These are phyloP conservation scores for Globisporangium apiculatum DNA, from an alignment of 352 stramenopile genomes.

Conservation along the genomic window DNA sequence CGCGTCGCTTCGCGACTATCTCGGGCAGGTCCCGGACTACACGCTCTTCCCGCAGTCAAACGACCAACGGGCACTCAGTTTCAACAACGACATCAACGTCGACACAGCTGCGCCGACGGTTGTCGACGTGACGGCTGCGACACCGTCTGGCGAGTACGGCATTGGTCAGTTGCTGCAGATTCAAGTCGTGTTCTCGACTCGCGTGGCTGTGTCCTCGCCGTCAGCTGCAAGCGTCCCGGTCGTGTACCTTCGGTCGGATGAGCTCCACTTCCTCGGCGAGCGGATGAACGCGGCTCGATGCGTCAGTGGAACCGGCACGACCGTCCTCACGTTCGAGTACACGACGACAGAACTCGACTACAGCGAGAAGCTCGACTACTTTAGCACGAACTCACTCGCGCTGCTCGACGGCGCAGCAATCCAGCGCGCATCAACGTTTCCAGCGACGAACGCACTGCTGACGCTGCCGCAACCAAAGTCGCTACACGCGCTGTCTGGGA, in stretches of 20 bases:
- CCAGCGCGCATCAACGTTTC: constrained; percentile 38
- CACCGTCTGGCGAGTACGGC: constrained; percentile 49
- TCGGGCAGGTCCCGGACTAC: constrained; percentile 42
- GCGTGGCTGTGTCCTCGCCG: constrained; percentile 28
- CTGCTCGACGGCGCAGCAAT: constrained; percentile 27
- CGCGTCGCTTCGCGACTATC: constrained; percentile 28
- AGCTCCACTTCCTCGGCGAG: constrained; percentile 40
- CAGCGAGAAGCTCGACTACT: constrained; percentile 61
- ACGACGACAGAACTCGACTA: constrained; percentile 42
- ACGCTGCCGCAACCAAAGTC: constrained; percentile 33
- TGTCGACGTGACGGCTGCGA: constrained; percentile 31
- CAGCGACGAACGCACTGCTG: constrained; percentile 31
- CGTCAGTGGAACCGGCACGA: constrained; percentile 39
- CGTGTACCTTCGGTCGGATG: constrained; percentile 37
- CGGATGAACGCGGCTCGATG: constrained; percentile 38
- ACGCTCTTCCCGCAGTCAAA: constrained; percentile 32
- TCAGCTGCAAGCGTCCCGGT: constrained; percentile 13
- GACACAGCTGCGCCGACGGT: constrained; percentile 42
- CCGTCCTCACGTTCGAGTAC: constrained; percentile 49
- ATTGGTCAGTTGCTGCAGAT: constrained; percentile 44
- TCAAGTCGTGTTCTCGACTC: constrained; percentile 38
- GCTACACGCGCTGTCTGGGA: constrained; percentile 39
- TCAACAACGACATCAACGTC: constrained; percentile 49
- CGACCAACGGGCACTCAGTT: constrained; percentile 44
- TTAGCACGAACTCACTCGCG: constrained; percentile 29